A percentile compares a stretch with the other conserved stretches of the same genome.
phyloP scores from a whole-genome alignment of 2,329 filamentous ascomycete species.

The Pyricularia pennisetigena region DNA sequence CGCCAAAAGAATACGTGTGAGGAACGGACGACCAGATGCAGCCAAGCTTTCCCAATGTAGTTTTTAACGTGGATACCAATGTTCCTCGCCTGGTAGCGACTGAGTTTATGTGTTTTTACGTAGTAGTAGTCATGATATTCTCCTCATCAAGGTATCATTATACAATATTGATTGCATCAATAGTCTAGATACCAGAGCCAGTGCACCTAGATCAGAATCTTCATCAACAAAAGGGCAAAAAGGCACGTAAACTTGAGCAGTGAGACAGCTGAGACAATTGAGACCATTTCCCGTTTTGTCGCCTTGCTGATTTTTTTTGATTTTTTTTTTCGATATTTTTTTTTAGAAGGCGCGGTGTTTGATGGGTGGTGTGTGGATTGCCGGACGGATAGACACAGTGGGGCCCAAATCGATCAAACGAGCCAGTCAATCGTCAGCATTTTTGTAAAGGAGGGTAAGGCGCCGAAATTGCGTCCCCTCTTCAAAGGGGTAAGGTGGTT shows the following conservation, averaged over 20 bases:
- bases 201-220: neutral
- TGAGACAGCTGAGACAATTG: neutral
- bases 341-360: neutral
- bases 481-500: constrained; percentile 6
- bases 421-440: neutral
- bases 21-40: neutral
- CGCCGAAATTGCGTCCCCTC: constrained; percentile 2
- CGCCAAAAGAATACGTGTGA: neutral
- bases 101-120: neutral
- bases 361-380: neutral
- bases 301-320: neutral
- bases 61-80: neutral
- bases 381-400: neutral
- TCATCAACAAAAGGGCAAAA: no score
- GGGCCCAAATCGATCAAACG: neutral
- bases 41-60: neutral
- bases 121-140: neutral
- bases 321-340: neutral
- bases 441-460: neutral
- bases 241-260: neutral
- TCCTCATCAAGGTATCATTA: neutral
- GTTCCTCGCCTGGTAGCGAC: neutral
- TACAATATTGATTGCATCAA: neutral
- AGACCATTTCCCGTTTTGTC: neutral
- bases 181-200: neutral